These are phyloP conservation scores for Fusarium austroafricanum DNA, from an alignment of 2,329 filamentous ascomycete species.

Conservation along the genomic window DNA sequence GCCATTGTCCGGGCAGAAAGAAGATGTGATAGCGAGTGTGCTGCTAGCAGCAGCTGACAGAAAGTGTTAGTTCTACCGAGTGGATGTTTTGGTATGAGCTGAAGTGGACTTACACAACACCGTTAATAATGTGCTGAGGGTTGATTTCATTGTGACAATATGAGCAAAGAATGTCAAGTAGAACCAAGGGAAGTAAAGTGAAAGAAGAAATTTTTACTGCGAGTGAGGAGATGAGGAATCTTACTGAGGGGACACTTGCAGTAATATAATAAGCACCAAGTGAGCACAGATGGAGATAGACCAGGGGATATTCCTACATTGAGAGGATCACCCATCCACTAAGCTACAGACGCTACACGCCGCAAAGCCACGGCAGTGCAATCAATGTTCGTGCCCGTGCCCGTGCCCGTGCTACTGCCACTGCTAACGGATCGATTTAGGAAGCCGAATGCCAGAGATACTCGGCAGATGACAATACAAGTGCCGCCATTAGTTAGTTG, in stretches of 20 bases:
- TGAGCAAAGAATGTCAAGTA: not conserved
- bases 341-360: constrained; percentile 12
- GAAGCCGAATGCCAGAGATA: constrained; percentile 8
- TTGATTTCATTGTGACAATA: constrained; percentile 36
- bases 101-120: constrained; percentile 38
- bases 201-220: not conserved
- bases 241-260: constrained; percentile 16
- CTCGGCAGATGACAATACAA: constrained; percentile 26
- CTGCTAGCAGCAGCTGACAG: constrained; percentile 40
- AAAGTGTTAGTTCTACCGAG: constrained; percentile 14
- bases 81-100: not conserved
- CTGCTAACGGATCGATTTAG: constrained; percentile 1
- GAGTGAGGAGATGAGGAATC: constrained; percentile 4
- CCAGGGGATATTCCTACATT: constrained; percentile 13
- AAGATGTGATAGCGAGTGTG: constrained; percentile 44
- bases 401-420: not conserved
- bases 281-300: constrained; percentile 23
- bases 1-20: constrained; percentile 56
- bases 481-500: constrained; percentile 24
- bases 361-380: constrained; percentile 24
- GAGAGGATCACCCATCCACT: constrained; percentile 17
- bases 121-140: constrained; percentile 27
- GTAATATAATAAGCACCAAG: constrained; percentile 31
- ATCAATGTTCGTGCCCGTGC: not conserved
- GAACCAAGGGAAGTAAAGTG: not conserved